These are phyloP conservation scores for Lasiodiplodia citricola DNA, from an alignment of 2,329 filamentous ascomycete species.

Conservation along the genomic window DNA sequence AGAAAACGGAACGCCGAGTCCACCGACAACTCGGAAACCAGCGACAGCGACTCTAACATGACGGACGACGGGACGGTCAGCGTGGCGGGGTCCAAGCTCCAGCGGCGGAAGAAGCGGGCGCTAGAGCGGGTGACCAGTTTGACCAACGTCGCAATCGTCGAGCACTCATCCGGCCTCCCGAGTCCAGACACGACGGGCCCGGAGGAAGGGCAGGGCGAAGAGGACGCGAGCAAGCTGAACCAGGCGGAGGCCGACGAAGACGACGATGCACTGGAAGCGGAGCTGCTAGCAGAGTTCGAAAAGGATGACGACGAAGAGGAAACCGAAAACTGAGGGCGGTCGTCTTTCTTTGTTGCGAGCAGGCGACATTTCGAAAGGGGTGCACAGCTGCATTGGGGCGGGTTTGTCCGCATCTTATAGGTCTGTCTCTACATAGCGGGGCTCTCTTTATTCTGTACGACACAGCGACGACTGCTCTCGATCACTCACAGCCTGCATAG, in stretches of 20 bases:
- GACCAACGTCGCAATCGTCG: conserved; percentile 48
- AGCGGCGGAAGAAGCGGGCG: conserved; percentile 55
- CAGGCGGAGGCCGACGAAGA: conserved; percentile 49
- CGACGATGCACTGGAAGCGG: conserved; percentile 61
- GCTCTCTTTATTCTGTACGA: conserved; percentile 16
- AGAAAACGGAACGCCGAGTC: conserved; percentile 42
- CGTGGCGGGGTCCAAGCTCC: conserved; percentile 46
- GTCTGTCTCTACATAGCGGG: neutral
- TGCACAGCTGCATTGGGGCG: conserved; percentile 2
- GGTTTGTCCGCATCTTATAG: neutral
- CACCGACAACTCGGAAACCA: conserved; percentile 43
- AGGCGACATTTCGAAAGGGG: neutral
- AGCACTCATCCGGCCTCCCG: conserved; percentile 47
- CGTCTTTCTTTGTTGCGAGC: neutral
- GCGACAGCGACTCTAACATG: conserved; percentile 47
- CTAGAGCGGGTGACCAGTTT: conserved; percentile 54
- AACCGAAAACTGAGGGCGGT: neutral
- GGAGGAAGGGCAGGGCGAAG: conserved; percentile 48
- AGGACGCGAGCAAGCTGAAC: conserved; percentile 44
- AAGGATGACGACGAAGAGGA: conserved; percentile 35
- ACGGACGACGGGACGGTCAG: conserved; percentile 28
- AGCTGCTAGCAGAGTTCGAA: conserved; percentile 49
- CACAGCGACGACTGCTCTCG: conserved; percentile 9
- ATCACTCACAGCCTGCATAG: conserved; percentile 18
- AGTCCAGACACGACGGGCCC: conserved; percentile 47